Evolutionary conservation across 768 basidiomycete genomes (phyloP), one percentile per base, ranked within the genome.

Genomic region (Russula lepida): DNA sequence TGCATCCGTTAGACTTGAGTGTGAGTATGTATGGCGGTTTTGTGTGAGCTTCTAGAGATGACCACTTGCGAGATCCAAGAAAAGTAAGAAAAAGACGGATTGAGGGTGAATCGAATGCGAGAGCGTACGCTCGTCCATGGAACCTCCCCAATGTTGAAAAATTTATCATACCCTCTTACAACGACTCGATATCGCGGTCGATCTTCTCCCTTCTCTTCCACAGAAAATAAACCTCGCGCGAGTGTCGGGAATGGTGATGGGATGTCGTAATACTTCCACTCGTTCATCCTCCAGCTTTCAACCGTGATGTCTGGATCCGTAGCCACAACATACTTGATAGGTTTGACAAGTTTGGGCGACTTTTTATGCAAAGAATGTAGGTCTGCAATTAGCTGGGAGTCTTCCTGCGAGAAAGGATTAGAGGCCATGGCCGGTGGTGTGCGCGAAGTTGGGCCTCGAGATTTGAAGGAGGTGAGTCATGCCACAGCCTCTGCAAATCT

Each of bases 71-170:
- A 46, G 49, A n/a, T 2, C 8, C 11, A n/a, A 17, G n/a, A 54
- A 39, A 43, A 2, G 49, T 58, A 3, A 46, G 44, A n/a, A n/a
- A 56, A 13, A 27, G 2, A 9, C 4, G 0, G 35, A n/a, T 6
- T 21, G 28, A 41, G 13, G 28, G 12, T 3, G 30, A 19, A 9
- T 6, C 8, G 21, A 19, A 4, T 15, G 3, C 8, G 19, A 19
- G 23, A 25, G 76, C 89, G 67, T 69, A 95, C 95, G 59, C 85
- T 84, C 0, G 88, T 95, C 93, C 95, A 98, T 2, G 88, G 90
- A 5, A 98, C 92, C 72, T 99, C 97, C 4, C 86, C 91, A 32
- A 97, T 91, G 70, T 97, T 98, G 78, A 98, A 98, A 74, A 99
- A 98, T 76, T 99, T 99, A 77, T 98, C 97, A 70, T 99, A 98